phyloP scores from a whole-genome alignment of 805 yeast genomes.

The Soucietia sequanensis region DNA sequence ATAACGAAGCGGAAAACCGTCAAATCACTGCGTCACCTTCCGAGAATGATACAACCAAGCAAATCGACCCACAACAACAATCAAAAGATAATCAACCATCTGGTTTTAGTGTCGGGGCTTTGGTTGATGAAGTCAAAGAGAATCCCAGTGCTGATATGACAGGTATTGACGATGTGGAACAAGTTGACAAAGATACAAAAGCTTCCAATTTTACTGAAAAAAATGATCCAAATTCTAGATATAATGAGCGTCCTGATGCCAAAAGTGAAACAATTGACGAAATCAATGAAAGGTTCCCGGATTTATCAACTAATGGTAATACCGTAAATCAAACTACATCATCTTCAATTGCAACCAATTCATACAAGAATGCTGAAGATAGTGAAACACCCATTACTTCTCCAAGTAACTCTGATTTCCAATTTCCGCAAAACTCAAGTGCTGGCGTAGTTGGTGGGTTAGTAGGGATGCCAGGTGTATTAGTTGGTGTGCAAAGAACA shows the following conservation, averaged over 20 bases:
- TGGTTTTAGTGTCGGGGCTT: slow-evolving; percentile 5
- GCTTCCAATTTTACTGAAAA: slow-evolving; percentile 1
- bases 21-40: too few relatives aligned
- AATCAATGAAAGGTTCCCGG: slow-evolving; percentile 28
- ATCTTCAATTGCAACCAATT: slow-evolving; percentile 32
- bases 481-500: slow-evolving; percentile 56
- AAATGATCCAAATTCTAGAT: slow-evolving; percentile 1
- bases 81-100: neutral
- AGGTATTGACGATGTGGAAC: slow-evolving; percentile 20
- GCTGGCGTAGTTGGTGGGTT: slow-evolving; percentile 37
- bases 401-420: slow-evolving; percentile 48
- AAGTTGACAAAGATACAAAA: slow-evolving; percentile 4
- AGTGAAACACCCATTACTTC: slow-evolving; percentile 49
- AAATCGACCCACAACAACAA: slow-evolving; percentile 2
- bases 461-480: slow-evolving; percentile 43
- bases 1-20: slow-evolving; percentile 2
- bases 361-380: slow-evolving; percentile 22
- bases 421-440: slow-evolving; percentile 33
- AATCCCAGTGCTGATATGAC: slow-evolving; percentile 27
- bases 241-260: slow-evolving; percentile 3
- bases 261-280: slow-evolving; percentile 12
- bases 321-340: slow-evolving; percentile 30
- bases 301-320: slow-evolving; percentile 26
- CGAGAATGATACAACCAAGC: neutral
- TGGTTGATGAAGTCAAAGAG: slow-evolving; percentile 27